Percentiles rank a stretch among this genome's conserved stretches.
Evolutionary conservation across 73 alveolate genomes (phyloP).

Genomic region (Paramecium sonneborni): DNA sequence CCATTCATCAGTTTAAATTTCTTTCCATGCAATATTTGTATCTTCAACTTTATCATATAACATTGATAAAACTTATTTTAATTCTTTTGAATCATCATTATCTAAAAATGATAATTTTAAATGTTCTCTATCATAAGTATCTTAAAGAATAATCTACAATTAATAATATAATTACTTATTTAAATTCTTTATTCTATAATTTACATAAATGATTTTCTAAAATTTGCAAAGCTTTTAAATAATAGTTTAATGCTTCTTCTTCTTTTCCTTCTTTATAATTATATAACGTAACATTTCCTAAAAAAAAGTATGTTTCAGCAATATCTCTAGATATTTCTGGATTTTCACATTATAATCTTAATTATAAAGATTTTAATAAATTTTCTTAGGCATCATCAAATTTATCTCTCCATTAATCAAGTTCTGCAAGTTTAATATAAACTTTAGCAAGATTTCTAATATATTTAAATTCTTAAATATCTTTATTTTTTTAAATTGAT

Average conservation of each 20-base stretch:
- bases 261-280: constrained; percentile 40
- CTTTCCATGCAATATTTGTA: not conserved
- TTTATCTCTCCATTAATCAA: constrained; percentile 51
- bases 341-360: not conserved
- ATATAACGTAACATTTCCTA: not conserved
- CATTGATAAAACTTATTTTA: constrained; percentile 6
- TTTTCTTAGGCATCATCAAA: constrained; percentile 50
- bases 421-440: not conserved
- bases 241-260: not conserved
- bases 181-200: not conserved
- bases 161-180: not conserved
- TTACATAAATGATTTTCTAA: constrained; percentile 16
- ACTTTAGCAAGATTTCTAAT: constrained; percentile 3
- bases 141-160: not conserved
- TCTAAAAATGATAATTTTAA: not conserved
- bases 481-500: not conserved
- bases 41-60: constrained; percentile 27
- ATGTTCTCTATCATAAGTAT: constrained; percentile 15
- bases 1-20: constrained; percentile 23
- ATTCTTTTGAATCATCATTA: constrained; percentile 10
- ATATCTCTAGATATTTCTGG: constrained; percentile 9
- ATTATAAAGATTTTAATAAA: not conserved
- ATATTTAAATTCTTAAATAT: not conserved
- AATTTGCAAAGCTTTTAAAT: not conserved
- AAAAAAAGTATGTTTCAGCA: constrained; percentile 20